Conservation (phyloP, 805 yeast species). For the Yarrowia sp. region DNA sequence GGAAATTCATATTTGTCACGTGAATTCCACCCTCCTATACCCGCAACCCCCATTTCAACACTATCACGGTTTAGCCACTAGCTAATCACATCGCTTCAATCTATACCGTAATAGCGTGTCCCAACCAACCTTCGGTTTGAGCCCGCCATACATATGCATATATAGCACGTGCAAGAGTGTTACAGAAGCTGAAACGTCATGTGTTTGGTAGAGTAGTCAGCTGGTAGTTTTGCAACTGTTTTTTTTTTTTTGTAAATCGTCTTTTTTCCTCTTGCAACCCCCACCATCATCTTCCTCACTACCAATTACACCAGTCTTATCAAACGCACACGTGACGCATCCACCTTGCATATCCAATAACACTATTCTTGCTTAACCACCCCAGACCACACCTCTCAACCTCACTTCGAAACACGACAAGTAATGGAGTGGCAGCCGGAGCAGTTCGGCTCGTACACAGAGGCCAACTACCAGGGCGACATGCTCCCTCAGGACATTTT, state of each 20-base stretch:
- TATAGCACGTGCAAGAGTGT: conserved; percentile 1
- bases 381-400: no score
- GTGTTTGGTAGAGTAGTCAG: no score
- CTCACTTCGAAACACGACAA: background rate
- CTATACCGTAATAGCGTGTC: no score
- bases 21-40: no score
- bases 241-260: no score
- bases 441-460: background rate
- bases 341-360: conserved; percentile 31
- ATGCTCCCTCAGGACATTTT: conserved; percentile 6
- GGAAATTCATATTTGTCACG: no score
- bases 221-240: no score
- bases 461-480: background rate
- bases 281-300: background rate
- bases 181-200: no score
- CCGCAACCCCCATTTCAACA: no score
- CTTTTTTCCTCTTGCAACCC: background rate
- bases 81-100: background rate
- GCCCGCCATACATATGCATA: no score
- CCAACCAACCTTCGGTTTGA: no score
- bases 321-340: conserved; percentile 2
- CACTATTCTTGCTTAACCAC: background rate
- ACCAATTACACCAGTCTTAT: background rate
- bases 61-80: background rate
- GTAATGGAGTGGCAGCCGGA: conserved; percentile 12